These are phyloP conservation scores for Teunomyces stri DNA, from an alignment of 805 yeast species.

Conservation along the genomic window DNA sequence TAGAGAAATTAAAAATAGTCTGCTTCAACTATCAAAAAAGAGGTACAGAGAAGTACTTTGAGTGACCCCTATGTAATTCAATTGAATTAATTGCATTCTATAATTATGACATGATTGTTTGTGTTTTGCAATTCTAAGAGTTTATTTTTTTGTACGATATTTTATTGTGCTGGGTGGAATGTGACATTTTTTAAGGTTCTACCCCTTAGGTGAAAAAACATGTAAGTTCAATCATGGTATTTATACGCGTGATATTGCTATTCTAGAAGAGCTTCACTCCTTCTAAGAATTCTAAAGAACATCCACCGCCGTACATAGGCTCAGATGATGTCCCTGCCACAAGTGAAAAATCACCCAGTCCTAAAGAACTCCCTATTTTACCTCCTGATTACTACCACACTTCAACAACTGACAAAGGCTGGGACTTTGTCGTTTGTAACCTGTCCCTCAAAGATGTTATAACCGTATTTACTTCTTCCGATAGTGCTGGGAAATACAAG, in stretches of 20 bases:
- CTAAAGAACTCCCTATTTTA: not conserved
- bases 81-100: not conserved
- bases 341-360: not conserved
- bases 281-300: not conserved
- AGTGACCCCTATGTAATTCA: no score
- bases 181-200: not conserved
- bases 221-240: not conserved
- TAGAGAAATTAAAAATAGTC: not conserved
- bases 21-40: no score
- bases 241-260: not conserved
- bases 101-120: no score
- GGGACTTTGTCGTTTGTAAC: slow-evolving; percentile 4
- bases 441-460: not conserved
- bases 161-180: no score
- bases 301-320: not conserved
- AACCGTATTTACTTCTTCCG: slow-evolving; percentile 1
- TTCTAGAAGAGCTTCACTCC: not conserved
- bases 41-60: no score
- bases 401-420: not conserved
- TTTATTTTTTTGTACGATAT: no score
- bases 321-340: not conserved
- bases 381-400: not conserved
- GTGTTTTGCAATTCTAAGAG: no score
- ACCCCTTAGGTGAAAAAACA: not conserved
- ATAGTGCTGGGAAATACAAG: not conserved